Percentiles rank a stretch among this genome's conserved stretches.
Evolutionary conservation across 1,139 yeast species (phyloP).

Genomic region (Yamadazyma blattariae): DNA sequence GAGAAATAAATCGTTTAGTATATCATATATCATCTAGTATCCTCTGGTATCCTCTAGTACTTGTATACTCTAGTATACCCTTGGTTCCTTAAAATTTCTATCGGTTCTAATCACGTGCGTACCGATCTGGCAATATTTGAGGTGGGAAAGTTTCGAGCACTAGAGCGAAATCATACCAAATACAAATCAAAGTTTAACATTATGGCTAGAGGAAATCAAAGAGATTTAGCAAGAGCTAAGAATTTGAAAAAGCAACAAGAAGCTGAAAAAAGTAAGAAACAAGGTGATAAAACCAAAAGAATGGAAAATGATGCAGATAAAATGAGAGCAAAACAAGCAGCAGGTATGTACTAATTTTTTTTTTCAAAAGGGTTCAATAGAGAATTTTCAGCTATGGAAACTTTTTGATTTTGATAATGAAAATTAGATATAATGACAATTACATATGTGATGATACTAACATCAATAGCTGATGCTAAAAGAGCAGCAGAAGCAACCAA

Average conservation of each 20-base stretch:
- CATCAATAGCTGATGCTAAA: constrained; percentile 61
- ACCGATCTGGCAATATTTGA: too few relatives aligned
- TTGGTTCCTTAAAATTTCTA: too few relatives aligned
- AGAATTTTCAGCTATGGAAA: too few relatives aligned
- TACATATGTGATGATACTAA: constrained; percentile 2
- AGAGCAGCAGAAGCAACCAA: constrained; percentile 39
- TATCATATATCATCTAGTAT: background rate
- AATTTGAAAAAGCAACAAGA: constrained; percentile 77
- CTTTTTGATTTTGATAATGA: too few relatives aligned
- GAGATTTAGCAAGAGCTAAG: constrained; percentile 91
- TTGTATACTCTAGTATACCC: too few relatives aligned
- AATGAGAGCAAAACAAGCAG: constrained; percentile 83
- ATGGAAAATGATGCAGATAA: constrained; percentile 86
- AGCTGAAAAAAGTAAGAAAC: constrained; percentile 60
- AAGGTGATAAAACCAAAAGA: constrained; percentile 81
- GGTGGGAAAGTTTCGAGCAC: too few relatives aligned
- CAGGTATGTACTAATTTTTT: constrained; percentile 48
- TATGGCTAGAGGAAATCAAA: constrained; percentile 94
- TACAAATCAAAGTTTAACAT: too few relatives aligned
- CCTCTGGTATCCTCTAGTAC: too few relatives aligned
- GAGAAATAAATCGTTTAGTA: constrained; percentile 37
- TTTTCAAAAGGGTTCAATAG: too few relatives aligned
- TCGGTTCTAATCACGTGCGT: too few relatives aligned
- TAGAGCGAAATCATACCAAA: background rate
- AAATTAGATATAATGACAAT: too few relatives aligned